Conservation (phyloP, 2,329 filamentous ascomycete genomes). For the Mollisiaceae sp. region DNA sequence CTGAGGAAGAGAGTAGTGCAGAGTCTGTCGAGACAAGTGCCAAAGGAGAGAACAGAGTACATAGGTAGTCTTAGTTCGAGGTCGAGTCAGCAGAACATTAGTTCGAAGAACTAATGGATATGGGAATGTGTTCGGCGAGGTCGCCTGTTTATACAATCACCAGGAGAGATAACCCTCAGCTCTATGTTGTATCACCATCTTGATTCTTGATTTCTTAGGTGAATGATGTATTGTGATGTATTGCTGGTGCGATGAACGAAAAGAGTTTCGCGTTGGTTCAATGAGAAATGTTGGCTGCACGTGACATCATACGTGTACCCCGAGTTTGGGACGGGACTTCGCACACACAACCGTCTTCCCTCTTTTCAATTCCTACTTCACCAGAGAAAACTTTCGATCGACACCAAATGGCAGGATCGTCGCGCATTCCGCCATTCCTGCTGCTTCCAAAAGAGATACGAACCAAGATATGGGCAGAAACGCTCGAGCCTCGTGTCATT, state of each 20-base stretch:
- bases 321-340: background rate
- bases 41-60: background rate
- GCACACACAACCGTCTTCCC: background rate
- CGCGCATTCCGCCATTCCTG: background rate
- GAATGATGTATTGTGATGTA: no score
- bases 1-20: background rate
- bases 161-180: background rate
- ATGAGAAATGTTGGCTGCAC: background rate
- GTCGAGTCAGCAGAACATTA: background rate
- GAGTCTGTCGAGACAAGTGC: background rate
- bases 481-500: conserved; percentile 1
- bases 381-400: background rate
- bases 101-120: background rate
- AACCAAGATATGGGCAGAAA: background rate
- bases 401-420: background rate
- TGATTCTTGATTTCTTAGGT: background rate
- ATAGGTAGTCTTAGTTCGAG: background rate
- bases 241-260: no score
- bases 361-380: background rate
- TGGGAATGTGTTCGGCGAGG: background rate
- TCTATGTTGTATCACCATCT: background rate
- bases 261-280: background rate
- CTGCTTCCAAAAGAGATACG: conserved; percentile 1
- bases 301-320: background rate
- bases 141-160: background rate